Conservation (phyloP, 2,329 filamentous ascomycete genomes). For the Pleomassaria siparia region DNA sequence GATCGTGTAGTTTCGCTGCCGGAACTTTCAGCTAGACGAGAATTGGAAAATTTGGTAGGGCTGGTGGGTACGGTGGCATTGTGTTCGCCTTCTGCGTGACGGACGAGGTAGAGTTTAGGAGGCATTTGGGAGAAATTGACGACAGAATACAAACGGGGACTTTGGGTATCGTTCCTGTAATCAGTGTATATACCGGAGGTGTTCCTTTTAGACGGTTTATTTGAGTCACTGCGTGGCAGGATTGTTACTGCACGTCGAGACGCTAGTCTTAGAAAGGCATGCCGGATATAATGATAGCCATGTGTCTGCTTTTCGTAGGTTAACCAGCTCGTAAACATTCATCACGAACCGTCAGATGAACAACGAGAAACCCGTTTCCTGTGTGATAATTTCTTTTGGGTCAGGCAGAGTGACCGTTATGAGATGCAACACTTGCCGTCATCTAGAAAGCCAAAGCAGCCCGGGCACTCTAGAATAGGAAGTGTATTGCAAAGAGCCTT, state of each 20-base stretch:
- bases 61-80: conserved; percentile 5
- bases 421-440: too few relatives aligned
- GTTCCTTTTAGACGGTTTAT: neutral
- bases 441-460: too few relatives aligned
- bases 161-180: too few relatives aligned
- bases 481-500: too few relatives aligned
- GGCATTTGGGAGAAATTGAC: conserved; percentile 2
- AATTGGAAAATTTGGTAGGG: neutral
- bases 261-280: neutral
- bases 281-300: neutral
- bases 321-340: neutral
- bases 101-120: conserved; percentile 11
- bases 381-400: too few relatives aligned
- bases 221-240: neutral
- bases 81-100: conserved; percentile 11
- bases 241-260: neutral
- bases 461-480: too few relatives aligned
- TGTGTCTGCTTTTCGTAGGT: neutral
- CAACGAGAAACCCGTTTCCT: too few relatives aligned
- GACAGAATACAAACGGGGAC: too few relatives aligned
- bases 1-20: conserved; percentile 2
- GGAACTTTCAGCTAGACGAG: neutral
- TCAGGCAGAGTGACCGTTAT: too few relatives aligned
- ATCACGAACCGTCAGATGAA: too few relatives aligned
- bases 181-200: too few relatives aligned